Evolutionary conservation across 1,139 yeast species (phyloP), one percentile per base, ranked within the genome.

Genomic region (Suhomyces bolitotheri): DNA sequence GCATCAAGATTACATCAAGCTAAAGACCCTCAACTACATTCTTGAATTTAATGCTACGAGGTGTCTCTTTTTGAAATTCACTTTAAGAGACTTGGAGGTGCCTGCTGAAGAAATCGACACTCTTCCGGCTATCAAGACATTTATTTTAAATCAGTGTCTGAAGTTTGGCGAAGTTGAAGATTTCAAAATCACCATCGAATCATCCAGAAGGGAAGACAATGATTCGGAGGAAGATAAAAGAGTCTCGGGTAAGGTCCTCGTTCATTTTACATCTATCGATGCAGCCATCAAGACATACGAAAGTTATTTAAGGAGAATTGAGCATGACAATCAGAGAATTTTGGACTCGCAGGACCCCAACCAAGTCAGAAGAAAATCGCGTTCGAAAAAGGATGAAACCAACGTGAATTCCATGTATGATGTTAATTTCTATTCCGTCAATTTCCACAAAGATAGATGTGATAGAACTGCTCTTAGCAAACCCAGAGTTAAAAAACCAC

Each of bases 1-100:
- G 28, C 51, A 50, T 25, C 71, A 59, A 42, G 74, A 69, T 41
- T 65, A 48, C 36, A 62, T 71, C 40, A 70, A 69, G 41, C 52
- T 65, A 41, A 70, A 68, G 40, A 68, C 74, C 7, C 55, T 68
- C 36, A 69, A 67, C 41, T 70, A 67, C 46, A 67, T 71, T 19
- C 45, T 62, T 33, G 75, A 71, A 25, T 56, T 53, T 34, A 54
- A 58, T 33, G 76, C 76, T 15, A 67, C 75, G 3, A 53, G 76
- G 31, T 25, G 66, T 34, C 39, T 69, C 13, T 28, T 45, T 23
- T 37, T 66, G 22, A 47, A 45, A 19, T 49, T 59, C 34, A 21
- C 41, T 22, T 31, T 45, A 10, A 33, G 29, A 36, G 32, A 33
- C 23, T 27, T 32, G 7, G 27, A 21, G 7, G 25, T 20, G 13